Evolutionary conservation across 2,329 filamentous ascomycete genomes (phyloP).

Genomic region (Sporothrix inflata): DNA sequence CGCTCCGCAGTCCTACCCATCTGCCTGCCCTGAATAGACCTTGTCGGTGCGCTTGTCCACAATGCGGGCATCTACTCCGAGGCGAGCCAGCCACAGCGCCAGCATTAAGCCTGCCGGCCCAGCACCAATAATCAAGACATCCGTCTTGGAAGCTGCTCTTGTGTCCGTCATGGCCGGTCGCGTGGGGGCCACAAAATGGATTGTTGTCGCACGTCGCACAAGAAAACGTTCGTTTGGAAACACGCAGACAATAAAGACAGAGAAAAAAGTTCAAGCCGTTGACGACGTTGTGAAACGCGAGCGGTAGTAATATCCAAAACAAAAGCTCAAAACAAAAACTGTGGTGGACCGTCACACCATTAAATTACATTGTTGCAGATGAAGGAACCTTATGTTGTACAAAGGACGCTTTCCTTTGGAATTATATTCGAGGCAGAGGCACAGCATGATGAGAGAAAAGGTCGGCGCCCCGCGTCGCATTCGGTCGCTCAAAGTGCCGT

Average conservation of each 20-base stretch:
- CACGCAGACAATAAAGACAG: background rate
- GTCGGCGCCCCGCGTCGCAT: background rate
- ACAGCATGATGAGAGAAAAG: background rate
- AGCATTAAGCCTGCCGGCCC: slow-evolving; percentile 47
- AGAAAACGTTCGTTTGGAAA: background rate
- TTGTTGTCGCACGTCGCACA: background rate
- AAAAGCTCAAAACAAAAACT: background rate
- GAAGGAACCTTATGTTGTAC: background rate
- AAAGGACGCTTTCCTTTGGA: background rate
- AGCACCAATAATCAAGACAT: slow-evolving; percentile 36
- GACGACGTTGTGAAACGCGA: background rate
- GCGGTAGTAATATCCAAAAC: background rate
- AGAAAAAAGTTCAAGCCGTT: background rate
- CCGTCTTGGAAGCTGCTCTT: slow-evolving; percentile 28
- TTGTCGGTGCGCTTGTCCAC: slow-evolving; percentile 49
- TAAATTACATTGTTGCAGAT: background rate
- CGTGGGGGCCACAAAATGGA: background rate
- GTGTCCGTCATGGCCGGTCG: slow-evolving; percentile 14
- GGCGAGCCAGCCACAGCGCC: slow-evolving; percentile 48
- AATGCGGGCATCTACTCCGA: slow-evolving; percentile 48
- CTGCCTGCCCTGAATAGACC: slow-evolving; percentile 50
- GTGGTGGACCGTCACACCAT: background rate
- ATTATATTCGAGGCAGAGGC: background rate
- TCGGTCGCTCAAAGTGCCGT: slow-evolving; percentile 8
- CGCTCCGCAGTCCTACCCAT: slow-evolving; percentile 39